Evolutionary conservation across 2,329 filamentous ascomycete genomes (phyloP).

Genomic region (Penicillium concentricum): DNA sequence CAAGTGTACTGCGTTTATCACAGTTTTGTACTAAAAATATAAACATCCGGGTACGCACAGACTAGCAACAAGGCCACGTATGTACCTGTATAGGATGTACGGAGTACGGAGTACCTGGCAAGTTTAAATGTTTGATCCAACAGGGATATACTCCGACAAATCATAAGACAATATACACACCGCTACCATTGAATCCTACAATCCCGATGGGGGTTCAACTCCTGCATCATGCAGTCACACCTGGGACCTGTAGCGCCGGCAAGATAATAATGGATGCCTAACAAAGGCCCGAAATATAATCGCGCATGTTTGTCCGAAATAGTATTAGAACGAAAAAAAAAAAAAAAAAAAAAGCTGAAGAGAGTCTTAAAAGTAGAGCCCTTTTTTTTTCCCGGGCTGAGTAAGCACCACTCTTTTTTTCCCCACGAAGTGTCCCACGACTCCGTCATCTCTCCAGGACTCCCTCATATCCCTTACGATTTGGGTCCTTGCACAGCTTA

Average conservation of each 20-base stretch:
- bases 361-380: not conserved
- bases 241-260: not conserved
- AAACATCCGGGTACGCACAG: not conserved
- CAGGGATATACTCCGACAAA: constrained; percentile 1
- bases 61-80: not conserved
- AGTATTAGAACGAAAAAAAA: not conserved
- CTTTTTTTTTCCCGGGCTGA: not conserved
- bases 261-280: not conserved
- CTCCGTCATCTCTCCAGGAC: not conserved
- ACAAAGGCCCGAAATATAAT: not conserved
- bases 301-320: not conserved
- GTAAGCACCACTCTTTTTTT: not conserved
- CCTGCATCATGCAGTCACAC: constrained; percentile 4
- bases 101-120: not conserved
- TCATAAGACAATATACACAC: constrained; percentile 6
- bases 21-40: not conserved
- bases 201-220: constrained; percentile 3
- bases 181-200: constrained; percentile 9
- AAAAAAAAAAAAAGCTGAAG: no score
- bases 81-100: not conserved
- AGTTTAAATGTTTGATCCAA: not conserved
- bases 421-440: not conserved
- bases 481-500: constrained; percentile 1
- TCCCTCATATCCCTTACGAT: not conserved
- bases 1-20: not conserved